These are phyloP conservation scores for Tricholomella constricta DNA, from an alignment of 768 basidiomycete species.

Conservation along the genomic window DNA sequence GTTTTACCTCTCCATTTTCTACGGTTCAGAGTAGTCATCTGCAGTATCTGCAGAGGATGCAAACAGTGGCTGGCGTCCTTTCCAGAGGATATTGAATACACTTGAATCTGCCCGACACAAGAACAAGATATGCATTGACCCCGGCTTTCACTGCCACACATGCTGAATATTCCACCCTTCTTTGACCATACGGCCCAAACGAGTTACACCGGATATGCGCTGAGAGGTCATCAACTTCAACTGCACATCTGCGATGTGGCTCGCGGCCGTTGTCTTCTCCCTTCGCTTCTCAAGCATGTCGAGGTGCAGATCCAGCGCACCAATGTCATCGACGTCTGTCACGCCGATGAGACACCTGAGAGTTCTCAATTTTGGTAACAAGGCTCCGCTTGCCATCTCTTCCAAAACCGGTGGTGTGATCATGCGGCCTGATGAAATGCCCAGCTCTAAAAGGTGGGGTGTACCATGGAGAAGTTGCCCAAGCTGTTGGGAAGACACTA, in stretches of 20 bases:
- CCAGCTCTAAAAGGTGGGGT: neutral
- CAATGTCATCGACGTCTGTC: neutral
- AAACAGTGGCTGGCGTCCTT: no score
- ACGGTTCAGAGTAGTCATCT: no score
- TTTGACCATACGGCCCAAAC: no score
- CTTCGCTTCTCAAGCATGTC: constrained; percentile 6
- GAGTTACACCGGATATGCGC: no score
- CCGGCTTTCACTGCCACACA: neutral
- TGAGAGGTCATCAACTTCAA: no score
- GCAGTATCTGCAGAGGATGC: no score
- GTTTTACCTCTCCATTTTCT: no score
- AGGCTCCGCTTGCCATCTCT: neutral
- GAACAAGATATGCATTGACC: no score
- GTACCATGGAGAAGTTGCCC: neutral
- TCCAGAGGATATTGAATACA: no score
- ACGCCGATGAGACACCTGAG: constrained; percentile 2
- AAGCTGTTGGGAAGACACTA: neutral
- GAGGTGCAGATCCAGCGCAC: constrained; percentile 5
- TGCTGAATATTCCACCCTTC: constrained; percentile 8
- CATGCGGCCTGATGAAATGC: constrained; percentile 5
- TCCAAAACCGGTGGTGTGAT: neutral
- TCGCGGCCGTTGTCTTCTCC: neutral
- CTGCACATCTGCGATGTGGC: constrained; percentile 1
- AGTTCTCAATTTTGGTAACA: constrained; percentile 1
- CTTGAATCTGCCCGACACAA: neutral